Percentiles rank a stretch among this genome's conserved stretches.
phyloP scores from a whole-genome alignment of 257 asterid species.

The Verbascum thapsus region DNA sequence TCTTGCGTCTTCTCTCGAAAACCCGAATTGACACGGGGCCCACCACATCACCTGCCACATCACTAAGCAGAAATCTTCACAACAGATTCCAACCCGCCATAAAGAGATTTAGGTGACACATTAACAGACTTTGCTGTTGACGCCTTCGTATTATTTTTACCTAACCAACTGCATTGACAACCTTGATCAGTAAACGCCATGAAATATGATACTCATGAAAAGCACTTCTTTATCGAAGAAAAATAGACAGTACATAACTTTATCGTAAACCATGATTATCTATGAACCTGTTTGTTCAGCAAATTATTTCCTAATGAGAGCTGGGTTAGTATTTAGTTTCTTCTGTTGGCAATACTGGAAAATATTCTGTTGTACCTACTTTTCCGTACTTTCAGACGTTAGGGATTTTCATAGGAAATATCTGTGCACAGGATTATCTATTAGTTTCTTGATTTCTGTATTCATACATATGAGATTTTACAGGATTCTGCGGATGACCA shows the following conservation, averaged over 20 bases:
- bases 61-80: too few species aligned
- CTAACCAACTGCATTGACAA: background rate
- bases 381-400: constrained; percentile 5
- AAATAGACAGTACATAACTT: constrained; percentile 1
- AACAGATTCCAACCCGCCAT: constrained; percentile 19
- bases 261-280: constrained; percentile 20
- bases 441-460: constrained; percentile 27
- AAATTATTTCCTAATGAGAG: constrained; percentile 18
- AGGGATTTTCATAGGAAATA: background rate
- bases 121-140: background rate
- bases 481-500: constrained; percentile 60
- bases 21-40: too few species aligned
- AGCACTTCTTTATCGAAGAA: background rate
- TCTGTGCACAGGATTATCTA: constrained; percentile 11
- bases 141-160: too few species aligned
- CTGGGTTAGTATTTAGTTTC: background rate
- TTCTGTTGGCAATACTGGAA: constrained; percentile 4
- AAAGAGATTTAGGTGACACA: constrained; percentile 14
- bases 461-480: constrained; percentile 17
- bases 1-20: too few species aligned
- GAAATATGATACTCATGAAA: background rate
- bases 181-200: constrained; percentile 1
- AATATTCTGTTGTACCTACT: background rate
- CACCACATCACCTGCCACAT: too few species aligned
- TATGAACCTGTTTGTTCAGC: constrained; percentile 22